Percentiles rank a stretch among this genome's conserved stretches.
phyloP scores from a whole-genome alignment of 495 filamentous ascomycete species.

The Penicillium turbatum region DNA sequence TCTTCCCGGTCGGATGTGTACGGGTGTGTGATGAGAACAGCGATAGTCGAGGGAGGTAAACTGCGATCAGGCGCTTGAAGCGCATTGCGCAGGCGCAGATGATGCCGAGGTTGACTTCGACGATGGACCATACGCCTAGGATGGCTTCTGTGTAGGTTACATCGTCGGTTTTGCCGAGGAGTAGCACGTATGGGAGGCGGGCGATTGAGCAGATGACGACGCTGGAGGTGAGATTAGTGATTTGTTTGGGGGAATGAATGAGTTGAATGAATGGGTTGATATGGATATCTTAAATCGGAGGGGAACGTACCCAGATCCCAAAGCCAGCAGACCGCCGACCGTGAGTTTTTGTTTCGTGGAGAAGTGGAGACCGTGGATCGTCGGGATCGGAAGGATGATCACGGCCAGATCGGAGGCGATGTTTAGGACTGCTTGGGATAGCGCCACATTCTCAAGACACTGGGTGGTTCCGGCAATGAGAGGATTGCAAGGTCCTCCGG shows the following conservation, averaged over 20 bases:
- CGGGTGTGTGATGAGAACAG: slow-evolving; percentile 11
- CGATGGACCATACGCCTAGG: slow-evolving; percentile 66
- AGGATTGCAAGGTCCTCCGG: slow-evolving; percentile 19
- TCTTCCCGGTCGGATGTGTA: neutral
- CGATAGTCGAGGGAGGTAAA: slow-evolving; percentile 15
- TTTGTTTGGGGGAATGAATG: neutral
- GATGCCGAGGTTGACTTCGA: slow-evolving; percentile 79
- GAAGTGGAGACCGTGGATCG: slow-evolving; percentile 16
- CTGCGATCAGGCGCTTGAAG: slow-evolving; percentile 58
- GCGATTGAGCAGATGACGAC: slow-evolving; percentile 23
- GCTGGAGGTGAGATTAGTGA: neutral
- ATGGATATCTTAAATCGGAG: too few relatives aligned
- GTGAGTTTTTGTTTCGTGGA: slow-evolving; percentile 17
- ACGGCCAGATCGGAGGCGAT: slow-evolving; percentile 18
- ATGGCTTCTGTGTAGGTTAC: slow-evolving; percentile 20
- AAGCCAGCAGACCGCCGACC: slow-evolving; percentile 13
- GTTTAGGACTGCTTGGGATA: slow-evolving; percentile 15
- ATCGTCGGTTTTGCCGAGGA: slow-evolving; percentile 11
- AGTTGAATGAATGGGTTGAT: too few relatives aligned
- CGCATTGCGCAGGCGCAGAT: slow-evolving; percentile 77
- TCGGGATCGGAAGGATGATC: slow-evolving; percentile 16
- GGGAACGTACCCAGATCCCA: slow-evolving; percentile 18
- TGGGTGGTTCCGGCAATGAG: slow-evolving; percentile 14
- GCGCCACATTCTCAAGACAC: slow-evolving; percentile 20
- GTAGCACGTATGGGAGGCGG: slow-evolving; percentile 20